These are phyloP conservation scores for Gaeumannomyces tritici DNA, from an alignment of 2,329 filamentous ascomycete genomes.

Conservation along the genomic window DNA sequence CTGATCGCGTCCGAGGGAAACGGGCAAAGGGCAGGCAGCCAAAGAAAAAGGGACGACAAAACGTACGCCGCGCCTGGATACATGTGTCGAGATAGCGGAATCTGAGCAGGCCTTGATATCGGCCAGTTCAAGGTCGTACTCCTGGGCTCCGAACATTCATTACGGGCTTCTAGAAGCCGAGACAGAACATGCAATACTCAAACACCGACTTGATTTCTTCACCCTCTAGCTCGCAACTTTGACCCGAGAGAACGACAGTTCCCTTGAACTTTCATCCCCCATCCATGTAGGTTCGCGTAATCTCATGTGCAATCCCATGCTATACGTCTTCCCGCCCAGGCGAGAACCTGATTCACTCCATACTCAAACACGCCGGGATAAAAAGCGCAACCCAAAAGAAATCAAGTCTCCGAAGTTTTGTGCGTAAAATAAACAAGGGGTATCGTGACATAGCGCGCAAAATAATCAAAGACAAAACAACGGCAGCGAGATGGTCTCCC, in stretches of 20 bases:
- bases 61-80: background rate
- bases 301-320: background rate
- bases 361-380: background rate
- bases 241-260: no score
- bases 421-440: background rate
- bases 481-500: background rate
- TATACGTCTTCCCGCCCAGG: background rate
- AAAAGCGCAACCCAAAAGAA: background rate
- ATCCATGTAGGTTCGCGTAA: background rate
- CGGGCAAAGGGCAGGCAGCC: no score
- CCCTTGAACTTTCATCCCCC: background rate
- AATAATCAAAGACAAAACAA: background rate
- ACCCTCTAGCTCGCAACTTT: no score
- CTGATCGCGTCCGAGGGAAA: no score
- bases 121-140: no score
- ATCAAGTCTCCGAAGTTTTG: background rate
- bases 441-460: background rate
- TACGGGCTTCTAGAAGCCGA: no score
- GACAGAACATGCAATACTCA: no score
- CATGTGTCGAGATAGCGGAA: no score
- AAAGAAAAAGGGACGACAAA: background rate
- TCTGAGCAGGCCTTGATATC: no score
- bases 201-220: no score
- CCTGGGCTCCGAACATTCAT: no score
- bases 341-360: background rate